Evolutionary conservation across 2,329 filamentous ascomycete genomes (phyloP).

Genomic region (Ophiostoma montium): DNA sequence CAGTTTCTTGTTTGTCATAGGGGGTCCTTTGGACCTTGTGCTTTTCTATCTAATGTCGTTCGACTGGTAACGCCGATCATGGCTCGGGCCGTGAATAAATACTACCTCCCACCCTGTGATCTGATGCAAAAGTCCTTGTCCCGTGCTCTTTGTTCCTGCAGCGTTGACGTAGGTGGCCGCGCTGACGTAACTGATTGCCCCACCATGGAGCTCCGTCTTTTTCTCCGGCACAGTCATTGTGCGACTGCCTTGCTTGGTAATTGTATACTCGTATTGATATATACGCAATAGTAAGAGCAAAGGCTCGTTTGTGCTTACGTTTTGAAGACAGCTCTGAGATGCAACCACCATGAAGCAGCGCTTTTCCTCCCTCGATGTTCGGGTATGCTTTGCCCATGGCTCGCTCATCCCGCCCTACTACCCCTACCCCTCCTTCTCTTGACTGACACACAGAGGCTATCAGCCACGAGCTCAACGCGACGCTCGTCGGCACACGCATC

Average conservation of each 20-base stretch:
- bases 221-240: constrained; percentile 5
- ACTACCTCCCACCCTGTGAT: background rate
- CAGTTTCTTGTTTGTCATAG: no score
- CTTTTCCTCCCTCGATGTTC: constrained; percentile 43
- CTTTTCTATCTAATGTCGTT: background rate
- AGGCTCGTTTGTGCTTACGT: no score
- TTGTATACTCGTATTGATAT: no score
- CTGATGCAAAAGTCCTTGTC: background rate
- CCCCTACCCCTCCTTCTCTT: background rate
- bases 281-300: no score
- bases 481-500: constrained; percentile 64
- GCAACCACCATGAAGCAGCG: constrained; percentile 37
- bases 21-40: no score
- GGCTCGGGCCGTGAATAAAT: background rate
- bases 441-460: constrained; percentile 51
- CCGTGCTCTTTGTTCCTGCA: background rate
- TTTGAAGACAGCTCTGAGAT: no score
- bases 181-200: constrained; percentile 8
- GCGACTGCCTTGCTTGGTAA: background rate
- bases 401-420: background rate
- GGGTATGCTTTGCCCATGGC: constrained; percentile 22
- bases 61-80: background rate
- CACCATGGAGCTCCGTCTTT: background rate
- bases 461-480: constrained; percentile 74
- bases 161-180: background rate